Base-by-base conservation (phyloP, 306 rosid species). In the Sophora flavescens region DNA sequence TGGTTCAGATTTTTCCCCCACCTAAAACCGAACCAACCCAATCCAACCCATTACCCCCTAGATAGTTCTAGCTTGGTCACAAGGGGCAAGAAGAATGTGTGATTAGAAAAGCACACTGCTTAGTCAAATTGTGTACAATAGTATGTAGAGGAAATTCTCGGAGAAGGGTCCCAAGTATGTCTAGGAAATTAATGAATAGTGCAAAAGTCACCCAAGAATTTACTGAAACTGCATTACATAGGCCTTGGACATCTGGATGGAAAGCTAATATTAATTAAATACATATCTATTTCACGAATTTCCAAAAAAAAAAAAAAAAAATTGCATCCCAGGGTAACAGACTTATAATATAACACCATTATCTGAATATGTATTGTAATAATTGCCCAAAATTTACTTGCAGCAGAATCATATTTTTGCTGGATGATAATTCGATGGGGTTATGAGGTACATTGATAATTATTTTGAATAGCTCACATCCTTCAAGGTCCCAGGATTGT, bases 381-480 rank as follows among this genome's bases (percentile, higher is more conserved):
- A 66, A 73, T 61, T 30, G 16, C 62, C 59, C 50, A 72, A 79
- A 59, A 65, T 39, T 30, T 66, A 57, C 63, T 48, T 38, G 42
- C 78, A 63, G 52, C 59, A 66, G 64, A 52, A 38, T 67, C 68
- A 51, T 38, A 53, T 58, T 76, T 75, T 42, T 36, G 74, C 66
- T 56, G 47, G 63, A 47, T 10, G 51, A 79, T 15, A 58, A 78
- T 26, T 42, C 52, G 18, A 30, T 36, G 1, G 10, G 52, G 74
- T 65, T 42, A 30, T 6, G 26, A 32, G 67, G 63, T 38, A 12
- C 70, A 63, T 44, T 22, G 69, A 17, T 33, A 11, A 36, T 63
- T 48, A 44, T 78, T 66, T 51, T 39, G 65, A 57, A 77, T 35
- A 61, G 80, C 70, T 44, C 38, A 48, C 71, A n/a, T 64, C 69